Conservation (phyloP, 768 basidiomycete species). For the Phlegmacium glaucopus region DNA sequence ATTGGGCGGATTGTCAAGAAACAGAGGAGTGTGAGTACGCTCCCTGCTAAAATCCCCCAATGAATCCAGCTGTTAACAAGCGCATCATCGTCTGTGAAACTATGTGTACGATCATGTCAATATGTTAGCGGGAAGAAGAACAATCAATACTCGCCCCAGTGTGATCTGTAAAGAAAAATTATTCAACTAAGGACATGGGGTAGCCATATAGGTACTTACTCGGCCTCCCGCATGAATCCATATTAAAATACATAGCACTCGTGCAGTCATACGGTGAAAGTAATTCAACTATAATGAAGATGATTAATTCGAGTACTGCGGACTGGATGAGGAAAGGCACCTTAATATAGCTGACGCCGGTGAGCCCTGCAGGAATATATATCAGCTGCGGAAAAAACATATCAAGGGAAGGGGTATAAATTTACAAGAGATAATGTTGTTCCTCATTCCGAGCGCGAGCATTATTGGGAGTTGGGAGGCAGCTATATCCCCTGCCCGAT, state of each 20-base stretch:
- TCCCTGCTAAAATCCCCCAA: conserved; percentile 34
- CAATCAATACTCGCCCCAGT: conserved; percentile 11
- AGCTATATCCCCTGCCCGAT: conserved; percentile 43
- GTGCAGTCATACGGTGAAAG: conserved; percentile 45
- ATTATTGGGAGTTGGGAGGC: conserved; percentile 51
- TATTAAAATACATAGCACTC: conserved; percentile 41
- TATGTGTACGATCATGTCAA: neutral
- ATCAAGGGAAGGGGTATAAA: neutral
- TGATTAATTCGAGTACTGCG: no score
- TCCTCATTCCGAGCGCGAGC: conserved; percentile 56
- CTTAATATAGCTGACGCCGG: conserved; percentile 47
- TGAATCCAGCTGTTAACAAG: conserved; percentile 26
- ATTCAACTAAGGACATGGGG: neutral
- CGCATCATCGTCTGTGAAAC: conserved; percentile 16
- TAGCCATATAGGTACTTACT: conserved; percentile 25
- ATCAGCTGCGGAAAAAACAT: neutral
- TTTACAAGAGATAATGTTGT: conserved; percentile 46
- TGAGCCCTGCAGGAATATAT: conserved; percentile 38
- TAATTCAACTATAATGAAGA: conserved; percentile 36
- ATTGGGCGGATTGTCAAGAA: conserved; percentile 48
- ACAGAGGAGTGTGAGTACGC: conserved; percentile 38
- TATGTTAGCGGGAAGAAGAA: neutral
- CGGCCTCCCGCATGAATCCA: conserved; percentile 47
- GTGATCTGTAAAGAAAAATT: conserved; percentile 9
- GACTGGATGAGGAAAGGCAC: conserved; percentile 12